Percentiles rank a stretch among this genome's conserved stretches.
Evolutionary conservation across 179 eudicot species (phyloP).

Genomic region (Beta lomatogona): DNA sequence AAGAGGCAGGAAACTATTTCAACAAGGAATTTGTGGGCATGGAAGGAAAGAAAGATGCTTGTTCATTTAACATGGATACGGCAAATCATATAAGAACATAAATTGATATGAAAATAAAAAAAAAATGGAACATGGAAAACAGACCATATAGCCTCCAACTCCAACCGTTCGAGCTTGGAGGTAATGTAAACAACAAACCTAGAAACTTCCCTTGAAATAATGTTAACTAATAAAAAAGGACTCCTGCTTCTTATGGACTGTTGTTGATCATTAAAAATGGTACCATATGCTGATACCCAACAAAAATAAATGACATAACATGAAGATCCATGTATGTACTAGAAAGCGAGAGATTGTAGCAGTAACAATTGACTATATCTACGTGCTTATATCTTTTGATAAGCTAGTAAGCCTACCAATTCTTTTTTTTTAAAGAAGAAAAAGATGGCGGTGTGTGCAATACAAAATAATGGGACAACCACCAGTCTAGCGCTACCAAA

Average conservation of each 20-base stretch:
- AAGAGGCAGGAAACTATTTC: constrained; percentile 58
- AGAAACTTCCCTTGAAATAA: neutral
- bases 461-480: neutral
- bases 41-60: constrained; percentile 46
- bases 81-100: constrained; percentile 30
- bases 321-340: neutral
- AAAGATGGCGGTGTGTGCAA: neutral
- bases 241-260: too few relatives aligned
- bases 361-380: too few relatives aligned
- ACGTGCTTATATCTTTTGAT: neutral
- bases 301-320: neutral
- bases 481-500: neutral
- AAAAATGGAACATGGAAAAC: too few relatives aligned
- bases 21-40: constrained; percentile 45
- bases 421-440: too few relatives aligned
- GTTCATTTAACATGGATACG: constrained; percentile 68
- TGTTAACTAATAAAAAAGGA: neutral
- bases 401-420: neutral
- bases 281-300: neutral
- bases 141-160: constrained; percentile 10
- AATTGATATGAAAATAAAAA: neutral
- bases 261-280: neutral
- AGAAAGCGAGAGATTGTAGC: neutral
- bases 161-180: neutral
- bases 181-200: neutral